These are phyloP conservation scores for Gremmenia infestans DNA, from an alignment of 2,329 filamentous ascomycete genomes.

Conservation along the genomic window DNA sequence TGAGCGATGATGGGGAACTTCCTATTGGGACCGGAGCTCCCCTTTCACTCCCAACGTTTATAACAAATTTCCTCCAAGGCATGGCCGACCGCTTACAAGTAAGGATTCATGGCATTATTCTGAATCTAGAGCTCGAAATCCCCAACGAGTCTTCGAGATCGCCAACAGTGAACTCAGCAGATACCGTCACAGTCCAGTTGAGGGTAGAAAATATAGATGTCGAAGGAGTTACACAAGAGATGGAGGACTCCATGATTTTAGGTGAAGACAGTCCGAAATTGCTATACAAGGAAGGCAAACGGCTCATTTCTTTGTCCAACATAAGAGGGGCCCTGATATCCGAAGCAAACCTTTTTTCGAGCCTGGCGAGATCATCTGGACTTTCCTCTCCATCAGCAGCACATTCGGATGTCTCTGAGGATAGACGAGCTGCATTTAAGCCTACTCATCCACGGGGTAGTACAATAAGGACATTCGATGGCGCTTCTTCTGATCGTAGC, in stretches of 20 bases:
- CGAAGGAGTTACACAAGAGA: conserved; percentile 53
- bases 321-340: conserved; percentile 63
- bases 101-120: conserved; percentile 57
- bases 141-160: conserved; percentile 40
- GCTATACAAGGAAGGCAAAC: conserved; percentile 56
- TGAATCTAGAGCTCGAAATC: conserved; percentile 60
- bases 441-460: conserved; percentile 34
- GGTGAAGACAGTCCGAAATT: conserved; percentile 6
- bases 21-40: conserved; percentile 64
- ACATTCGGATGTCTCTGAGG: conserved; percentile 38
- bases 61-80: conserved; percentile 68
- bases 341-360: conserved; percentile 61
- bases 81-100: conserved; percentile 68
- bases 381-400: conserved; percentile 52
- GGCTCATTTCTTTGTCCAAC: conserved; percentile 57
- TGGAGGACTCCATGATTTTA: conserved; percentile 30
- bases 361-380: conserved; percentile 52
- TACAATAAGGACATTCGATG: conserved; percentile 13
- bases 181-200: conserved; percentile 60
- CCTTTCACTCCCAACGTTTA: conserved; percentile 63
- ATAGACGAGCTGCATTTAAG: conserved; percentile 26
- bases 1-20: conserved; percentile 57
- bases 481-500: conserved; percentile 12
- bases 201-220: conserved; percentile 60
- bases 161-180: conserved; percentile 38